Conservation (phyloP, 495 filamentous ascomycete species). For the Elasticomyces elasticus region DNA sequence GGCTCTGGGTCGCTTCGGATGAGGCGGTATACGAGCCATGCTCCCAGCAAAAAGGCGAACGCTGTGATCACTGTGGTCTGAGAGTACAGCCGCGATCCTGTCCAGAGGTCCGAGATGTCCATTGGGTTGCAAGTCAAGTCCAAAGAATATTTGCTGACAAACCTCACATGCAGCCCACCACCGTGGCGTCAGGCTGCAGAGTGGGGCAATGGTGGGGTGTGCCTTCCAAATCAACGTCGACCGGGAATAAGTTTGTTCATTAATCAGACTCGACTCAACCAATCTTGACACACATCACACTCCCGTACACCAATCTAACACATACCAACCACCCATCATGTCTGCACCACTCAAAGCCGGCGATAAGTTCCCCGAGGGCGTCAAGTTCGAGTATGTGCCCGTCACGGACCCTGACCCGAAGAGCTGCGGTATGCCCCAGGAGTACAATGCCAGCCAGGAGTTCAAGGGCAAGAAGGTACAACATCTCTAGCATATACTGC, state of each 20-base stretch:
- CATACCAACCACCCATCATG: slow-evolving; percentile 5
- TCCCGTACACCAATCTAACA: neutral
- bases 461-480: slow-evolving; percentile 66
- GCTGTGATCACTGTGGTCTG: neutral
- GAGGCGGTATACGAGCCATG: slow-evolving; percentile 12
- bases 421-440: slow-evolving; percentile 66
- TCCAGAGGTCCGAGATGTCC: neutral
- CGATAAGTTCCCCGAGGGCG: slow-evolving; percentile 70
- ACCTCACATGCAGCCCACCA: neutral
- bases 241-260: neutral
- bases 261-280: neutral
- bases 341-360: slow-evolving; percentile 45
- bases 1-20: slow-evolving; percentile 32
- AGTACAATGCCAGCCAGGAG: slow-evolving; percentile 77
- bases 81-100: neutral
- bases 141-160: neutral
- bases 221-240: neutral
- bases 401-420: slow-evolving; percentile 38
- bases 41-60: neutral
- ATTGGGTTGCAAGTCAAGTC: neutral
- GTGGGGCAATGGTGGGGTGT: neutral
- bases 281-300: neutral
- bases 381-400: slow-evolving; percentile 54
- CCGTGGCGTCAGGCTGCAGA: neutral
- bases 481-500: neutral